Percentiles rank a stretch among this genome's conserved stretches.
phyloP scores from a whole-genome alignment of 805 yeast genomes.

The Lachancea waltii region DNA sequence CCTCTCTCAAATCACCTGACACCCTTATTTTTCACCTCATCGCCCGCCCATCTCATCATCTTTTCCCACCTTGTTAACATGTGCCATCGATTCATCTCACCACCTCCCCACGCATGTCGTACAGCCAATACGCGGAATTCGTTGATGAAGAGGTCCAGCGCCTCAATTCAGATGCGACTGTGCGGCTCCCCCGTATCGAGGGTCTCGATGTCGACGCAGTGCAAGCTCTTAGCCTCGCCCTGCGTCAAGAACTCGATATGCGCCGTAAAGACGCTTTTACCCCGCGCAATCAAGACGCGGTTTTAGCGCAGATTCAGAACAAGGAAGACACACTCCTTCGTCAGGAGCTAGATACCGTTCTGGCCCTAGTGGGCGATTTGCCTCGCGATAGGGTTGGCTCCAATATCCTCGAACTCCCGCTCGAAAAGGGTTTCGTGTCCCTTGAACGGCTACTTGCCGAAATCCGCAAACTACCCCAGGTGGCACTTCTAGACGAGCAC shows the following conservation, averaged over 20 bases:
- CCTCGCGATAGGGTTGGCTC: constrained; percentile 22
- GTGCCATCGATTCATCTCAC: too few relatives aligned
- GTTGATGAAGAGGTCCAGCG: background rate
- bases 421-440: constrained; percentile 10
- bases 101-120: background rate
- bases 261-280: constrained; percentile 4
- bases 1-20: too few relatives aligned
- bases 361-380: constrained; percentile 23
- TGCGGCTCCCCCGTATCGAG: background rate
- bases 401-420: constrained; percentile 11
- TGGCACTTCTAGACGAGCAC: constrained; percentile 12
- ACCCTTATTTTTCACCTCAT: too few relatives aligned
- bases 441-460: constrained; percentile 19
- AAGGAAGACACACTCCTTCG: constrained; percentile 16
- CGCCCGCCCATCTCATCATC: too few relatives aligned
- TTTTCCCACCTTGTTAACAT: too few relatives aligned
- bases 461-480: constrained; percentile 22
- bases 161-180: background rate
- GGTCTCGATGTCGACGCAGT: background rate
- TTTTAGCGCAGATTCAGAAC: constrained; percentile 16
- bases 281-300: constrained; percentile 14
- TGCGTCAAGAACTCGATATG: background rate
- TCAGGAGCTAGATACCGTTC: constrained; percentile 14
- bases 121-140: background rate
- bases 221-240: background rate